Percentiles rank a stretch among this genome's conserved stretches.
These are phyloP conservation scores for Geranomyces variabilis DNA, from an alignment of 192 early-diverging fungal genomes.

Conservation along the genomic window DNA sequence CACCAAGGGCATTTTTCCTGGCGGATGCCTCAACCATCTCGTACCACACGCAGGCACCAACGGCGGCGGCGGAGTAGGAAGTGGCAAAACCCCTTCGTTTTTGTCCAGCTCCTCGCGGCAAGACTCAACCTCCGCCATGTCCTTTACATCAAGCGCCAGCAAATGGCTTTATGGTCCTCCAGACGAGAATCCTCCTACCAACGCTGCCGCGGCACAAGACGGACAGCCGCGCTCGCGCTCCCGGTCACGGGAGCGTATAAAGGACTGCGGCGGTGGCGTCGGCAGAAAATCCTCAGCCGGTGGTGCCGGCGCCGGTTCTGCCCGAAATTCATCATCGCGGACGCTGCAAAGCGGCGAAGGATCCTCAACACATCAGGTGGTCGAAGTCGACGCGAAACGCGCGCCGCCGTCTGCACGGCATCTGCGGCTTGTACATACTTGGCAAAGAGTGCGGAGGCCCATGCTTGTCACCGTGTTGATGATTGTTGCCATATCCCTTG, in stretches of 20 bases:
- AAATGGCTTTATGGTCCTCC: not conserved
- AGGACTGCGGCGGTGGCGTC: not conserved
- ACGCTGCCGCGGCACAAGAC: too few species aligned
- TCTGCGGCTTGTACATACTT: not conserved
- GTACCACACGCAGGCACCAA: not conserved
- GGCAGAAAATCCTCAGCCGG: too few species aligned
- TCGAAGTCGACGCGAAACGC: too few species aligned
- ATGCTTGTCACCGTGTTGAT: slow-evolving; percentile 4
- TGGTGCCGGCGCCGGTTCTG: too few species aligned
- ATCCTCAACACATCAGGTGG: too few species aligned
- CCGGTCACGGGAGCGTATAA: not conserved
- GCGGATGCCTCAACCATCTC: not conserved
- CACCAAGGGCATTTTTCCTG: not conserved
- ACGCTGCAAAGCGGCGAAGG: too few species aligned
- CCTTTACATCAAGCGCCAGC: not conserved
- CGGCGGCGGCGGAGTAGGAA: too few species aligned
- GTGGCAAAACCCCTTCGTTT: not conserved
- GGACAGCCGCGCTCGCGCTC: not conserved
- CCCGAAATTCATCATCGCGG: too few species aligned
- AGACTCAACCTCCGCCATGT: slow-evolving; percentile 13
- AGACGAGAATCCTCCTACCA: not conserved
- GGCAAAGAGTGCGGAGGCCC: not conserved
- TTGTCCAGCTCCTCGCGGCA: slow-evolving; percentile 6
- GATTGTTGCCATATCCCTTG: slow-evolving; percentile 9
- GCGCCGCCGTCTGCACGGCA: not conserved